Base-by-base conservation (phyloP, 805 yeast genomes). In the Lipomyces mesembrius region DNA sequence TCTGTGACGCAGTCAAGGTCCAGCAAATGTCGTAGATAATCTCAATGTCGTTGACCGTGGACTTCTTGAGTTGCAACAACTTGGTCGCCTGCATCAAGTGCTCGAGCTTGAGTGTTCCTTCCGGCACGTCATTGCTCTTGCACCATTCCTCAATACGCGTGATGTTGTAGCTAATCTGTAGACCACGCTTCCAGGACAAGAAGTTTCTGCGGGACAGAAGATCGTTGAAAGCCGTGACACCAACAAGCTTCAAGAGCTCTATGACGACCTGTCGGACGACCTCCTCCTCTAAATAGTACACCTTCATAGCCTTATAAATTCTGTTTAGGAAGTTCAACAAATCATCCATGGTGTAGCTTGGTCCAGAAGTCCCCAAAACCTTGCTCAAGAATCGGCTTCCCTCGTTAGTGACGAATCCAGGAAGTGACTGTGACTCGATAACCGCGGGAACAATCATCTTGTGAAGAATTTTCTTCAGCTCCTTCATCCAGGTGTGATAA, bases 131-230 rank as follows among this genome's bases (percentile, higher is more conserved):
- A 77, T 94, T 97, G 7, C 92, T 87, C 81, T 92, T 94, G 79
- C 98, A 94, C 99, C 99, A 95, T 80, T 95, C 99, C 78, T 92
- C 98, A 74, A 95, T 84, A 75, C 98, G 86, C 2, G 99, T 95
- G 63, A 93, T 96, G 78, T 95, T 95, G 81, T 95, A 95, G 78
- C 92, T 95, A 79, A 95, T 87, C 80, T 95, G 99, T 73, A 95
- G 84, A 59, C 98, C 98, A 77, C 99, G 89, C 81, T 94, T 95
- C 99, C 99, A 95, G 11, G 97, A 89, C 76, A 94, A 81, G 80
- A 94, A 96, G 80, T 88, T 89, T 79, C 97, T 87, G 81, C 97
- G 88, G 96, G 93, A 90, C 60, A 96, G 87, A 79, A 95, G 82
- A 77, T 95, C 98, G 77, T 95, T 95, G 84, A 95, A 95, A 80